Percentiles rank a stretch among this genome's conserved stretches.
phyloP scores from a whole-genome alignment of 2,329 filamentous ascomycete species.

The Fusarium sp. region DNA sequence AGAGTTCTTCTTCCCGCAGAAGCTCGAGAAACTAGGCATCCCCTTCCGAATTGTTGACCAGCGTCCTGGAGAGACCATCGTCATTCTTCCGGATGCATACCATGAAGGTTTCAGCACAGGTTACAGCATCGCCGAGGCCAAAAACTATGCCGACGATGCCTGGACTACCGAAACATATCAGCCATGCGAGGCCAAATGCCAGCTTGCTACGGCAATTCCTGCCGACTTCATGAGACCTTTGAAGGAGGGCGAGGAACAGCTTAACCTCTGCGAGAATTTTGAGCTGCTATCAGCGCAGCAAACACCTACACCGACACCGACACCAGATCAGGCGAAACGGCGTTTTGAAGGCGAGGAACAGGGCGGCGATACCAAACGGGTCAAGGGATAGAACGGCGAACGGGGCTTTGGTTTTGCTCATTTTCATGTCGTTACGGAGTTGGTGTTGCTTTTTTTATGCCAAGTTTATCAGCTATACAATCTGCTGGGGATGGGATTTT shows the following conservation, averaged over 20 bases:
- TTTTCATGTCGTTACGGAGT: conserved; percentile 33
- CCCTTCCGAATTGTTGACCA: conserved; percentile 58
- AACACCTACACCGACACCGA: conserved; percentile 25
- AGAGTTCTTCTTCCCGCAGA: conserved; percentile 59
- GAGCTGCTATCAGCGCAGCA: conserved; percentile 25
- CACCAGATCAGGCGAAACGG: conserved; percentile 37
- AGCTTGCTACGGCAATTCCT: conserved; percentile 56
- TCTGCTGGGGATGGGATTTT: conserved; percentile 28
- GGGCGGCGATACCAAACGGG: conserved; percentile 37
- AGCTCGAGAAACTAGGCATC: conserved; percentile 57
- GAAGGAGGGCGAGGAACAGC: conserved; percentile 51
- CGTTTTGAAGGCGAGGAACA: conserved; percentile 27
- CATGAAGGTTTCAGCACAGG: conserved; percentile 61
- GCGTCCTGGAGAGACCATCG: conserved; percentile 58
- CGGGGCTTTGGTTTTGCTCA: conserved; percentile 5
- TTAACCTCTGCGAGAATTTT: conserved; percentile 54
- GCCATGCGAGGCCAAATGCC: conserved; percentile 54
- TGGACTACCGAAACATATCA: conserved; percentile 57
- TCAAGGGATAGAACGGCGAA: conserved; percentile 39
- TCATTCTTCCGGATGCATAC: conserved; percentile 59
- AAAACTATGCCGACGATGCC: conserved; percentile 57
- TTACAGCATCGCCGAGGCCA: conserved; percentile 59
- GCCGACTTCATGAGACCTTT: conserved; percentile 54
- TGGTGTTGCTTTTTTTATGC: conserved; percentile 17
- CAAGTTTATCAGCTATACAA: conserved; percentile 18